A percentile compares a stretch with the other conserved stretches of the same genome.
Evolutionary conservation across 106 monocot genomes (phyloP).

Genomic region (Dendrobium catenatum): DNA sequence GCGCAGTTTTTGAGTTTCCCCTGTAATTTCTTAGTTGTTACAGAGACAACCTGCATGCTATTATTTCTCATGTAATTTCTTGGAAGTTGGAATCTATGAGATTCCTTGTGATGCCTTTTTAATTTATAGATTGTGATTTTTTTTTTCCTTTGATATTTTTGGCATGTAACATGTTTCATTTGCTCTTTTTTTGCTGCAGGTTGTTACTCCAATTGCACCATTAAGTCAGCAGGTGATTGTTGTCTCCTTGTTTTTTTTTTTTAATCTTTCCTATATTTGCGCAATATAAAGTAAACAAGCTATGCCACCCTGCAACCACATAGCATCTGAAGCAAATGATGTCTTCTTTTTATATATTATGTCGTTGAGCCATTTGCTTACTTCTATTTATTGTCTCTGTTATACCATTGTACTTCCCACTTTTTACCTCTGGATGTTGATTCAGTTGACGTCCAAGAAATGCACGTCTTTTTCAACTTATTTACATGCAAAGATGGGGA

Average conservation of each 20-base stretch:
- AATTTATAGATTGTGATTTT: neutral
- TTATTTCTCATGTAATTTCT: neutral
- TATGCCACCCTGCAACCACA: neutral
- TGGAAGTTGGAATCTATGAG: neutral
- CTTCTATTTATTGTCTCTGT: neutral
- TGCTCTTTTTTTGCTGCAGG: conserved; percentile 36
- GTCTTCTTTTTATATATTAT: neutral
- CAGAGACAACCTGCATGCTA: neutral
- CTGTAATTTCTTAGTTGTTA: too few species aligned
- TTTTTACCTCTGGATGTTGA: neutral
- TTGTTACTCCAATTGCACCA: conserved; percentile 97
- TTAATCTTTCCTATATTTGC: conserved; percentile 1
- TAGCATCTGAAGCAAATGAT: neutral
- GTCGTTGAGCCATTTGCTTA: neutral
- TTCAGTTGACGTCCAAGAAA: neutral
- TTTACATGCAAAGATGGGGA: neutral
- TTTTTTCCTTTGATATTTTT: neutral
- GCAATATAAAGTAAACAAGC: neutral
- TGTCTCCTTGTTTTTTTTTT: neutral
- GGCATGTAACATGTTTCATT: too few species aligned
- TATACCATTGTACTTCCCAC: neutral
- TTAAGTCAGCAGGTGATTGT: conserved; percentile 85
- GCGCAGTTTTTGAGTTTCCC: neutral
- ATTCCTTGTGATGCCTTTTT: neutral
- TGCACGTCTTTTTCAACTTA: neutral